A percentile compares a stretch with the other conserved stretches of the same genome.
Conservation (phyloP, 139 green algal genomes). For the Chlorella sp. region DNA sequence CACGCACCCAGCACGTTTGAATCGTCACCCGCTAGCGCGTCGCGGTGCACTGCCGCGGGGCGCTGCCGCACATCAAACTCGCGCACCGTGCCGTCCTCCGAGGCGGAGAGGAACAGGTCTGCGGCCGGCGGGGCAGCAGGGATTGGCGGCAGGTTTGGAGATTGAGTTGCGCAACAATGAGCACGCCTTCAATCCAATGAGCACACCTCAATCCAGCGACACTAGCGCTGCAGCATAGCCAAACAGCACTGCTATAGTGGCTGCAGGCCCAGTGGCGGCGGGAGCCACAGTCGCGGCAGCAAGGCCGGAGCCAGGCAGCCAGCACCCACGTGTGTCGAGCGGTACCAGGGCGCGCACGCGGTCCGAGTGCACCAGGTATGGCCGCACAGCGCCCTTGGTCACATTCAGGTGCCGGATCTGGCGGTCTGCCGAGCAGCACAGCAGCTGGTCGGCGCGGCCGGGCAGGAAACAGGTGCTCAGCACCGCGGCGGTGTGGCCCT, state of each 20-base stretch:
- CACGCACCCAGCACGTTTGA: slow-evolving; percentile 27
- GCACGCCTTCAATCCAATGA: too few relatives aligned
- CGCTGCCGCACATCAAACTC: slow-evolving; percentile 32
- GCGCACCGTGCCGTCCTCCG: slow-evolving; percentile 32
- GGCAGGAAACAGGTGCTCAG: slow-evolving; percentile 28
- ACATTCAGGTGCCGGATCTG: slow-evolving; percentile 26
- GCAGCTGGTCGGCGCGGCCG: slow-evolving; percentile 17
- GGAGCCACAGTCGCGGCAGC: neutral
- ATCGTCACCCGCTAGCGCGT: slow-evolving; percentile 5
- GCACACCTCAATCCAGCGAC: too few relatives aligned
- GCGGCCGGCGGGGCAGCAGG: neutral
- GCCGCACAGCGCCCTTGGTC: slow-evolving; percentile 22
- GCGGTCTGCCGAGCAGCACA: slow-evolving; percentile 28
- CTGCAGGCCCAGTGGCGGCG: neutral
- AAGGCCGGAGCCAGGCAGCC: neutral
- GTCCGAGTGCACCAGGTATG: slow-evolving; percentile 30
- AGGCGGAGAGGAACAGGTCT: slow-evolving; percentile 29
- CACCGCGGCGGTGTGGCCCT: slow-evolving; percentile 42
- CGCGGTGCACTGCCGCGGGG: slow-evolving; percentile 17
- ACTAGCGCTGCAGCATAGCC: neutral
- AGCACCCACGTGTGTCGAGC: slow-evolving; percentile 35
- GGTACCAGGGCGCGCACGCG: slow-evolving; percentile 22
- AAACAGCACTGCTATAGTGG: neutral
- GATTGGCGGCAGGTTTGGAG: too few relatives aligned
- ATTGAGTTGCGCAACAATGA: too few relatives aligned